These are phyloP conservation scores for Sisymbrium altissimum DNA, from an alignment of 345 rosid genomes.

Conservation along the genomic window DNA sequence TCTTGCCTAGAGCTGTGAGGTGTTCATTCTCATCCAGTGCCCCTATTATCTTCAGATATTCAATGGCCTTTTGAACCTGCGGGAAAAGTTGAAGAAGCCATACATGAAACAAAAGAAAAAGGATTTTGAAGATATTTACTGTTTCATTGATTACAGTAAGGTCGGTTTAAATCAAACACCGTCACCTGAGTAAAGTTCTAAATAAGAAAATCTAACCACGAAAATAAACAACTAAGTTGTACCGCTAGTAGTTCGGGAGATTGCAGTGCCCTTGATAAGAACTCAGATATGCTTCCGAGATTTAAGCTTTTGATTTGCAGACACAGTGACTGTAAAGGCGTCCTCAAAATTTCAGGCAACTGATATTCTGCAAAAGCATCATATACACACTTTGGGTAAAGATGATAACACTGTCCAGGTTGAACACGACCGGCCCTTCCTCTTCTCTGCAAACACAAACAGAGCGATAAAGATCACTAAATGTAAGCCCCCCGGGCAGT, in stretches of 20 bases:
- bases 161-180: background rate
- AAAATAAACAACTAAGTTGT: conserved; percentile 22
- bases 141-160: background rate
- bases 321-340: conserved; percentile 91
- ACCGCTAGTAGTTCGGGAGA: conserved; percentile 88
- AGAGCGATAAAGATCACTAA: conserved; percentile 4
- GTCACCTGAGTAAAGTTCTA: conserved; percentile 3
- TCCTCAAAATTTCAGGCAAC: conserved; percentile 90
- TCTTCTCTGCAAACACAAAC: conserved; percentile 59
- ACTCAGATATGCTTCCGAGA: conserved; percentile 81
- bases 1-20: conserved; percentile 69
- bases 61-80: conserved; percentile 92
- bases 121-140: background rate
- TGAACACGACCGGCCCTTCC: conserved; percentile 96
- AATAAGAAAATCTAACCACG: background rate
- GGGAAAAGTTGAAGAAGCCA: conserved; percentile 9
- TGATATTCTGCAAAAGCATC: conserved; percentile 86
- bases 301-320: conserved; percentile 85
- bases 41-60: conserved; percentile 78
- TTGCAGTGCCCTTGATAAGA: conserved; percentile 81
- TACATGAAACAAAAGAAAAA: conserved; percentile 9
- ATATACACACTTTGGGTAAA: conserved; percentile 82
- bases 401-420: conserved; percentile 89
- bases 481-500: background rate
- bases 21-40: conserved; percentile 80